Base-by-base conservation (phyloP, 108 stramenopile species). In the Nannochloropsis salina region DNA sequence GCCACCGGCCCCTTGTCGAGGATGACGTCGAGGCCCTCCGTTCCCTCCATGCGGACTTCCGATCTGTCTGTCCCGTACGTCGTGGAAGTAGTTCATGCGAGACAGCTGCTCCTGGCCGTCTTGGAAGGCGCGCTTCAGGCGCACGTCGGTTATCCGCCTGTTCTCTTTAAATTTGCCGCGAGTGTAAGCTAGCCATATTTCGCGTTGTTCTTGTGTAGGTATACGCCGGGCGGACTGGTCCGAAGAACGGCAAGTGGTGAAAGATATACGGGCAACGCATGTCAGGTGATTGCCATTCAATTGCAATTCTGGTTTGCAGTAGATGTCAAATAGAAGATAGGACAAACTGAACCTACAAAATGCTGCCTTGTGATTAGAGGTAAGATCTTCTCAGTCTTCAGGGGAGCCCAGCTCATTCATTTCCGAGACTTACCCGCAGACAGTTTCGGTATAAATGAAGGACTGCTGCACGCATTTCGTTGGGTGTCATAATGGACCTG, bases 371-470 rank as follows among this genome's bases (percentile, higher is more conserved):
- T 31, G 1, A 31, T 31, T 31, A 31, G 31, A 31, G 31, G 31
- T 1, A 31, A 1, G 31, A 31, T 31, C 31, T 31, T 31, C 31
- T 31, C 31, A 31, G 31, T 31, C 31, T 31, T 31, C 31, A 31
- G 31, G 31, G 31, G 31, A 31, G 31, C 31, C 31, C 31, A 31
- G 31, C 31, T 31, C 31, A 31, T 31, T 31, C 31, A 1, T 31
- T 31, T 31, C 31, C 31, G 31, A 31, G 31, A 74, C 61, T 15
- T 74, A 74, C 61, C 61, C 61, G 61, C 2, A 74, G n/a, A n/a
- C 61, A 74, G n/a, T 74, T n/a, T n/a, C 61, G 61, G 61, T 74
- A 74, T n/a, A 74, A 74, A 15, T 74, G 61, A 74, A 74, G 61
- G 20, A 74, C 61, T 15, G 61, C 61, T n/a, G 61, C n/a, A 4